Base-by-base conservation (phyloP, 805 yeast species). In the Dipodascus albidus region DNA sequence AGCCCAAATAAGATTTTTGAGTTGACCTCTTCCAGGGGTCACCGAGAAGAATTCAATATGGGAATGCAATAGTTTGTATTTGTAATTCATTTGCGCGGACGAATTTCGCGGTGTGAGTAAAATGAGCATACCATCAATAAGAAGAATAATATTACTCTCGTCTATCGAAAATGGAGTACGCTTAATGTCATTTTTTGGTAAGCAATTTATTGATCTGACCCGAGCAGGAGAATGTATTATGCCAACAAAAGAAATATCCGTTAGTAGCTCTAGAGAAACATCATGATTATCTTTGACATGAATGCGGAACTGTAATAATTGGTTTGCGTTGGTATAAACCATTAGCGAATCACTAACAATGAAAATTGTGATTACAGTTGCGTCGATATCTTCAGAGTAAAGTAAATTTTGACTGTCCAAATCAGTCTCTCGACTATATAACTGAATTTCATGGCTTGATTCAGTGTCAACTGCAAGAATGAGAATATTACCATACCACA, bases 161-260 rank as follows among this genome's bases (percentile, higher is more conserved):
- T 44, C 31, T 47, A 35, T 49, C 2, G 48, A 15, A 47, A 47
- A 23, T 21, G 49, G 24, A 21, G 49, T n/a, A 6, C 49, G 49
- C 20, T 17, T 38, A 19, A 38, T 38, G 20, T 38, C 44, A 11
- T 38, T 11, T 17, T 47, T 47, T 23, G 56, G 55, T 2, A 60
- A 49, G 22, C 69, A 64, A 50, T 58, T 60, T 24, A 73, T 50
- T 0, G 71, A 58, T 3, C 75, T 63, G 2, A 71, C 70, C 17
- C 72, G 54, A 2, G 66, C 70, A 2, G 75, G 74, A 0, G 72
- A 67, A 14, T 64, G 63, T 9, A 73, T 63, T 24, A 70, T 66
- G 2, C 66, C 69, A 1, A 60, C 48, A 23, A 72, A 64, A 2
- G 70, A 64, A 8, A 70, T 57, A 52, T 72, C 69, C 3, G 61